Evolutionary conservation across 257 asterid genomes (phyloP).

Genomic region (Nicotiana attenuata): DNA sequence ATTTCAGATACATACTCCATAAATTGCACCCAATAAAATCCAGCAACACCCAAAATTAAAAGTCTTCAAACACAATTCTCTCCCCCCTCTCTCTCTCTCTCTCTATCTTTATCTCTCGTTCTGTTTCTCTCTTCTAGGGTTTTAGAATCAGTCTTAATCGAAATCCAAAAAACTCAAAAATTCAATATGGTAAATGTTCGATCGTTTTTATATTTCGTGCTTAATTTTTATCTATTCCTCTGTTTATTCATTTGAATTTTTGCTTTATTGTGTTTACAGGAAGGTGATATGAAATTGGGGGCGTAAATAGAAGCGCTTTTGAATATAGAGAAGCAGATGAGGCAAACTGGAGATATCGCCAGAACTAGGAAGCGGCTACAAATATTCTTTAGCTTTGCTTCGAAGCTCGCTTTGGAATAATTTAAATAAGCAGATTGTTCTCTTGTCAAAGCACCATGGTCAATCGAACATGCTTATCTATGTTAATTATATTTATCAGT

Average conservation of each 20-base stretch:
- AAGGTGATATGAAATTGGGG: constrained; percentile 64
- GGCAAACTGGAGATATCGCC: constrained; percentile 81
- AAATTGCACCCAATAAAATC: too few relatives aligned
- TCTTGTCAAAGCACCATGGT: constrained; percentile 23
- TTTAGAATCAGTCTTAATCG: constrained; percentile 9
- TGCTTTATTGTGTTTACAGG: constrained; percentile 28
- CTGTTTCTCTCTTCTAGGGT: constrained; percentile 17
- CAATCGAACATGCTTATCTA: too few relatives aligned
- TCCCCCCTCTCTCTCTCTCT: not conserved
- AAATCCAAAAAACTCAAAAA: not conserved
- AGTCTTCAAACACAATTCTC: too few relatives aligned
- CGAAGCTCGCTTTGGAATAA: constrained; percentile 83
- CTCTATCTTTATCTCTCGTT: too few relatives aligned
- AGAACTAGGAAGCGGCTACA: constrained; percentile 75
- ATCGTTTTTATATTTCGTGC: not conserved
- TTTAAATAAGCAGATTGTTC: constrained; percentile 80
- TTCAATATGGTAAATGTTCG: constrained; percentile 13
- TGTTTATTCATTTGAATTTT: not conserved
- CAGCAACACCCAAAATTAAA: too few relatives aligned
- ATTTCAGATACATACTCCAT: too few relatives aligned
- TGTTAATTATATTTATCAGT: too few relatives aligned
- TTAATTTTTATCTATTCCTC: not conserved
- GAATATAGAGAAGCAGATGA: constrained; percentile 89
- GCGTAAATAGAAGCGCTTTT: constrained; percentile 43
- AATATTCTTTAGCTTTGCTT: constrained; percentile 85